Evolutionary conservation across 2,329 filamentous ascomycete genomes (phyloP).

Genomic region (Microcyclospora tardicrescens): DNA sequence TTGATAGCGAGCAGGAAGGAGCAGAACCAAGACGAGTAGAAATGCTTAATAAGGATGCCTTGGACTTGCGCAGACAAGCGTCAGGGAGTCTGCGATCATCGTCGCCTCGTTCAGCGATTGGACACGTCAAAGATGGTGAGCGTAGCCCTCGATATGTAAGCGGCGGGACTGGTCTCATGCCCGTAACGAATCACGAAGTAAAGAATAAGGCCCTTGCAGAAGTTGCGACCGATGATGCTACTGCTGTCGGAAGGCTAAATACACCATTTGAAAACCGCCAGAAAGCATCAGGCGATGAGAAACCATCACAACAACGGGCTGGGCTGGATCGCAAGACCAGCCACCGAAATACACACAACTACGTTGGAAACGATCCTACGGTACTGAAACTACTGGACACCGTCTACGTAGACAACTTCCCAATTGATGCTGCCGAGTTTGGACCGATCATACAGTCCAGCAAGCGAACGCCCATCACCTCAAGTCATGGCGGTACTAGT

Average conservation of each 20-base stretch:
- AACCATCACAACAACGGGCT: slow-evolving; percentile 11
- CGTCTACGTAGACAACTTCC: slow-evolving; percentile 60
- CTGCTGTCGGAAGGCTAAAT: slow-evolving; percentile 53
- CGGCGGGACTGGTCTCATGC: slow-evolving; percentile 49
- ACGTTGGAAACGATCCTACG: slow-evolving; percentile 60
- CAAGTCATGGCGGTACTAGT: slow-evolving; percentile 20
- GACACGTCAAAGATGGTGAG: slow-evolving; percentile 19
- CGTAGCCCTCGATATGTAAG: slow-evolving; percentile 34
- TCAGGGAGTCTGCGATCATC: slow-evolving; percentile 21
- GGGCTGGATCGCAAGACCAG: slow-evolving; percentile 9
- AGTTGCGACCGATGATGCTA: slow-evolving; percentile 49
- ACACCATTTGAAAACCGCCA: slow-evolving; percentile 26
- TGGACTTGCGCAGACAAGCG: slow-evolving; percentile 8
- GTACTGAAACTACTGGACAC: slow-evolving; percentile 59
- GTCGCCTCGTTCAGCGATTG: slow-evolving; percentile 22
- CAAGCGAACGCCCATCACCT: slow-evolving; percentile 36
- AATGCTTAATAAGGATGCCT: slow-evolving; percentile 1
- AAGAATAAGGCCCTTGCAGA: slow-evolving; percentile 49
- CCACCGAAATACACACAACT: slow-evolving; percentile 48
- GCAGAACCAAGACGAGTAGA: slow-evolving; percentile 2
- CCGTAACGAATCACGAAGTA: slow-evolving; percentile 36
- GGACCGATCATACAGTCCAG: slow-evolving; percentile 68
- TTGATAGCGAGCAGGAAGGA: slow-evolving; percentile 4
- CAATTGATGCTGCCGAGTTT: slow-evolving; percentile 50
- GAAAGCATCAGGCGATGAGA: slow-evolving; percentile 9